phyloP scores from a whole-genome alignment of 1,139 yeast genomes.

The Pneumocystis wakefieldiae region DNA sequence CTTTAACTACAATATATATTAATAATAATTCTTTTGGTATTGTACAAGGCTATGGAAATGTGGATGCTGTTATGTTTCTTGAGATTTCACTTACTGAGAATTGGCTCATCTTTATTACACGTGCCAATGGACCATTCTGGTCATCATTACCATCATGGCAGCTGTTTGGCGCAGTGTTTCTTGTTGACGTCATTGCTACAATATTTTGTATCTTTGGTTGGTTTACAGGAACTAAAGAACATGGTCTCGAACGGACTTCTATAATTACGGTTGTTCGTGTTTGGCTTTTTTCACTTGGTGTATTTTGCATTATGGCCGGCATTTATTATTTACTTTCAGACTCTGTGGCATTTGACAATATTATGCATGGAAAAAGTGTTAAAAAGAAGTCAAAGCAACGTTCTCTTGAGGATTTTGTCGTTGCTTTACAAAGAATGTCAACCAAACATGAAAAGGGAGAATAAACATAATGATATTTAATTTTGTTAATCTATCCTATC shows the following conservation, averaged over 20 bases:
- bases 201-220: slow-evolving; percentile 57
- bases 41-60: slow-evolving; percentile 55
- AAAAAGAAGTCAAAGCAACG: slow-evolving; percentile 56
- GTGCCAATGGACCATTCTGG: slow-evolving; percentile 72
- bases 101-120: slow-evolving; percentile 65
- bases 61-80: slow-evolving; percentile 55
- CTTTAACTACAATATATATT: slow-evolving; percentile 44
- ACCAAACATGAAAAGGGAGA: not conserved
- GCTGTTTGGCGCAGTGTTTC: slow-evolving; percentile 52
- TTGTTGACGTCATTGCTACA: slow-evolving; percentile 56
- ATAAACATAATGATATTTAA: not conserved
- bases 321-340: slow-evolving; percentile 58
- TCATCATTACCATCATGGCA: slow-evolving; percentile 61
- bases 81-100: slow-evolving; percentile 63
- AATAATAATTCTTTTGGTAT: slow-evolving; percentile 37
- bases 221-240: slow-evolving; percentile 42
- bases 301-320: slow-evolving; percentile 58
- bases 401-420: slow-evolving; percentile 86
- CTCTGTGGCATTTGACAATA: slow-evolving; percentile 75
- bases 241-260: slow-evolving; percentile 35
- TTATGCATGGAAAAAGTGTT: slow-evolving; percentile 78
- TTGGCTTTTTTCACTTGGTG: slow-evolving; percentile 57
- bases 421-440: slow-evolving; percentile 25
- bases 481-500: not conserved
- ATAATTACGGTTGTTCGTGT: slow-evolving; percentile 52